Percentiles rank a stretch among this genome's conserved stretches.
Evolutionary conservation across 2,329 filamentous ascomycete species (phyloP).

Genomic region (Stachybotrys chlorohalonatus): DNA sequence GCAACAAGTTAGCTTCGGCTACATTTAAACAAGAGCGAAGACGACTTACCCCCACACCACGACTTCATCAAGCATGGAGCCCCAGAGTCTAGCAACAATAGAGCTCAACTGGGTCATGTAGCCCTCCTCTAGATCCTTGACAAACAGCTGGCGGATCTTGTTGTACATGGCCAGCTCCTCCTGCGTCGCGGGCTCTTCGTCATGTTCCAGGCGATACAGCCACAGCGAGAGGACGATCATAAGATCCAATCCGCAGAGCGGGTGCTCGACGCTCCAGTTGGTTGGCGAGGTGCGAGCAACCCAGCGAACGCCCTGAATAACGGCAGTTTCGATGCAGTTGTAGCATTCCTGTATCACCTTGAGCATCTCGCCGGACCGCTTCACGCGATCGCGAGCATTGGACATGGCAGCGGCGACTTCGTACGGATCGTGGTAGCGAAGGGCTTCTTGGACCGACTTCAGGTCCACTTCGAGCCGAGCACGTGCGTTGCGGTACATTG

Average conservation of each 20-base stretch:
- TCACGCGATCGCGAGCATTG: constrained; percentile 83
- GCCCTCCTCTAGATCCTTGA: constrained; percentile 78
- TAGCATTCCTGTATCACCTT: constrained; percentile 98
- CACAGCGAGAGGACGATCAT: constrained; percentile 97
- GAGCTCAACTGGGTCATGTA: constrained; percentile 83
- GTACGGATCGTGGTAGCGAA: constrained; percentile 94
- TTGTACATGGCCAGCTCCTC: constrained; percentile 87
- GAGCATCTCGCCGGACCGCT: constrained; percentile 94
- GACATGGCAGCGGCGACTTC: constrained; percentile 97
- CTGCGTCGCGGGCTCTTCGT: constrained; percentile 80
- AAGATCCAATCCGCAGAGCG: constrained; percentile 89
- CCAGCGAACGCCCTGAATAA: constrained; percentile 91
- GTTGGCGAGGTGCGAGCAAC: constrained; percentile 95
- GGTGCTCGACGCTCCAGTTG: constrained; percentile 98
- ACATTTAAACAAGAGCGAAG: not conserved
- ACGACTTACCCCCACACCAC: constrained; percentile 94
- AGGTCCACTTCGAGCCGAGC: constrained; percentile 89
- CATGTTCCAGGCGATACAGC: constrained; percentile 98
- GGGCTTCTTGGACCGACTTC: constrained; percentile 89
- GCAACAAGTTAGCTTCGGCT: constrained; percentile 10
- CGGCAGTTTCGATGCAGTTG: constrained; percentile 93
- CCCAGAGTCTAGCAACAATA: constrained; percentile 92
- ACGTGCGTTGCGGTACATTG: constrained; percentile 87
- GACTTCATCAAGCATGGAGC: constrained; percentile 95
- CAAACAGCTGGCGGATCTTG: constrained; percentile 82